Evolutionary conservation across 2,329 filamentous ascomycete species (phyloP).

Genomic region (Emmonsiellopsis sp.): DNA sequence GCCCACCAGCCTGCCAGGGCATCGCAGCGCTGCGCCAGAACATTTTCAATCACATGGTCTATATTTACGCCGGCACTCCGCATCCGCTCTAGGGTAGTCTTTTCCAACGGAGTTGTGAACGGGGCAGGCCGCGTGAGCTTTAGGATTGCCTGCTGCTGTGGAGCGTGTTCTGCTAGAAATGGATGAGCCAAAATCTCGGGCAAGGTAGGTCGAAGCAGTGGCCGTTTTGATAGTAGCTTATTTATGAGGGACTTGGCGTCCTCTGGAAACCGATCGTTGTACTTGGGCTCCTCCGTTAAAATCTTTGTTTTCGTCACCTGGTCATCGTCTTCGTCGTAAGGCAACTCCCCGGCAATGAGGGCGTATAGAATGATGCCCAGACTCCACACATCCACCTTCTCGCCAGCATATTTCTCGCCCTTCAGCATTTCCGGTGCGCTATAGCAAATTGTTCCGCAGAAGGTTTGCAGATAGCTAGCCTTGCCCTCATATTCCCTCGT

Average conservation of each 20-base stretch:
- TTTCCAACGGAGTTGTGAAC: constrained; percentile 79
- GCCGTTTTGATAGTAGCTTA: constrained; percentile 79
- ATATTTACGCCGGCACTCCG: constrained; percentile 88
- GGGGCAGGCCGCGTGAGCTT: constrained; percentile 71
- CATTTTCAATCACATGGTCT: constrained; percentile 88
- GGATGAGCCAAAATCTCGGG: constrained; percentile 80
- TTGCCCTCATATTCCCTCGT: constrained; percentile 96
- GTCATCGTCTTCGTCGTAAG: constrained; percentile 95
- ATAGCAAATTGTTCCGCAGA: constrained; percentile 96
- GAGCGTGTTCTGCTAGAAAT: constrained; percentile 79
- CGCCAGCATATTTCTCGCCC: constrained; percentile 93
- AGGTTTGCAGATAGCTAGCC: constrained; percentile 89
- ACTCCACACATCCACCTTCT: constrained; percentile 98
- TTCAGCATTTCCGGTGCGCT: constrained; percentile 98
- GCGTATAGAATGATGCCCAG: constrained; percentile 87
- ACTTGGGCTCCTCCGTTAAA: constrained; percentile 74
- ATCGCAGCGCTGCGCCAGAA: constrained; percentile 82
- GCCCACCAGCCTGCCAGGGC: constrained; percentile 93
- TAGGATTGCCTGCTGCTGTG: constrained; percentile 80
- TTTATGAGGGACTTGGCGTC: constrained; percentile 72
- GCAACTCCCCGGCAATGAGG: constrained; percentile 69
- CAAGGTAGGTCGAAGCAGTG: constrained; percentile 69
- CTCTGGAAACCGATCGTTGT: constrained; percentile 67
- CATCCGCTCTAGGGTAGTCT: constrained; percentile 87
- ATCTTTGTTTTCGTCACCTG: constrained; percentile 77